Base-by-base conservation (phyloP, 2,329 filamentous ascomycete genomes). In the Aspergillus hiratsukae region DNA sequence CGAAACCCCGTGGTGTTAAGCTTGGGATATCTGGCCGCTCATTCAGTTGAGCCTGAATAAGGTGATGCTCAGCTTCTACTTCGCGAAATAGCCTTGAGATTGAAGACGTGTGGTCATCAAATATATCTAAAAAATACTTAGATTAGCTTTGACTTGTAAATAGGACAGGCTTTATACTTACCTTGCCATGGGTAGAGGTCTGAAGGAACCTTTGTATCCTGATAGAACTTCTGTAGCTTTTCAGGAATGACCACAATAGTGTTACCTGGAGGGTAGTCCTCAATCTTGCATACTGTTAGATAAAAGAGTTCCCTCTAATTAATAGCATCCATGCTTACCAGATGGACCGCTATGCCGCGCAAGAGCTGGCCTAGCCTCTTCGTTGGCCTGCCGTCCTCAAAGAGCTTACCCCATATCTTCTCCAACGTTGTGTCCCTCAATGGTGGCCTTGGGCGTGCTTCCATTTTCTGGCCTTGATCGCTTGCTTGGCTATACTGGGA, bases 171-270 rank as follows among this genome's bases (percentile, higher is more conserved):
- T 21, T 1, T 11, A 10, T 14, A 62, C 58, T 40, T n/a, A 87
- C 87, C 80, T 62, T 82, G 73, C 78, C 90, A 91, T 2, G 85
- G 86, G 68, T 90, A 87, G 2, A 80, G 77, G 65, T 95, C 91
- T 14, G 80, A 75, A 0, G 83, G 74, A 1, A 91, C 70, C 51
- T 80, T 80, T 56, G 88, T 88, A 53, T 83, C 82, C 17, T 82
- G 78, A 68, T 95, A 95, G 63, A 92, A 90, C 49, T 81, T 80
- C 14, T 83, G 80, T 77, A 96, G 82, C 74, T 94, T 94, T 4
- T 83, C 76, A 0, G 91, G 90, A 0, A 87, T 84, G 37, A 96
- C 80, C 45, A 94, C 88, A 17, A 93, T 76, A 35, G 82, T 87
- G 51, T 82, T 81, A 60, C 81, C 83, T 0, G 88, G 87, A 49